Conservation (phyloP, 305 asterid genomes). For the Fraxinus velutina region DNA sequence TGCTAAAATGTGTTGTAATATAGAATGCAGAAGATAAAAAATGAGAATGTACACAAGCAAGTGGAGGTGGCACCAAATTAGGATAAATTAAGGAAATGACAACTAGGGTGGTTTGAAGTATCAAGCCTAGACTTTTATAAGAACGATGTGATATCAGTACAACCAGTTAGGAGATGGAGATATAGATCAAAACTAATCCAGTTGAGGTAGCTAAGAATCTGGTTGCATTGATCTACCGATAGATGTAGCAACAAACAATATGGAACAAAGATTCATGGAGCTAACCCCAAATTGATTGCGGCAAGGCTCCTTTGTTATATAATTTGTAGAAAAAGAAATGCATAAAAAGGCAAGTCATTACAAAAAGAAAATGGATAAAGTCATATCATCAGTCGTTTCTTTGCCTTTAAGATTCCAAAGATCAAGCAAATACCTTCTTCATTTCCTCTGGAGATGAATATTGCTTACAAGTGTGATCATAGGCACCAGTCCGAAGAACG, state of each 20-base stretch:
- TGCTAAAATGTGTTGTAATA: background rate
- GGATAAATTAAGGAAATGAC: background rate
- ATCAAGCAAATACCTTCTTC: slow-evolving; percentile 62
- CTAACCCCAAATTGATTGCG: background rate
- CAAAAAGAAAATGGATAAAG: background rate
- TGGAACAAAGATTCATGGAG: background rate
- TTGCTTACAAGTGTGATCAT: slow-evolving; percentile 70
- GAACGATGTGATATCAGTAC: background rate
- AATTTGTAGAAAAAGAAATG: background rate
- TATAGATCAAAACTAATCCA: background rate
- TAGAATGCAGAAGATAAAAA: background rate
- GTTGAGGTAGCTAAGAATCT: background rate
- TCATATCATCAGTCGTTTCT: background rate
- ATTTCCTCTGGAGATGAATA: slow-evolving; percentile 83
- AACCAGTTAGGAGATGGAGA: background rate
- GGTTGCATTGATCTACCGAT: background rate
- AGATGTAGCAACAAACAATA: background rate
- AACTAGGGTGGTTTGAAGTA: background rate
- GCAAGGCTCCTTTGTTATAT: background rate
- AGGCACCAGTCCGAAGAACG: slow-evolving; percentile 92
- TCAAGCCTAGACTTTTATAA: background rate
- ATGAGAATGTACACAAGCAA: background rate
- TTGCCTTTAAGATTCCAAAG: slow-evolving; percentile 9
- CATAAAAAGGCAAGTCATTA: background rate
- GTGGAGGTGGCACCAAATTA: background rate